phyloP scores from a whole-genome alignment of 371 early-diverging fungal species.

The Phascolomyces articulosus region DNA sequence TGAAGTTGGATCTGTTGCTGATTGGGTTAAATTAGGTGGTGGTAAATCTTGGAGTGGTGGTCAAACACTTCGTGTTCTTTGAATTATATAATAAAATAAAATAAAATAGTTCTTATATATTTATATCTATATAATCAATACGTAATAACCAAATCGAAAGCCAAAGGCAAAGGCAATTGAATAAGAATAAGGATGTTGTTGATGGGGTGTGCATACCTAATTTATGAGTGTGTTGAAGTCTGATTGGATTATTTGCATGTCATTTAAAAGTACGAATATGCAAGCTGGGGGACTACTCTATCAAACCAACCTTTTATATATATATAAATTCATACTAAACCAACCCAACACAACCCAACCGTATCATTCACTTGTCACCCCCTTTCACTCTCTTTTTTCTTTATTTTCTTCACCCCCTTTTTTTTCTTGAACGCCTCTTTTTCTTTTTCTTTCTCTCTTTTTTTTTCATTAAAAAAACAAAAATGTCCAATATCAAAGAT shows the following conservation, averaged over 20 bases:
- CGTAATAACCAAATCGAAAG: too few species aligned
- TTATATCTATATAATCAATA: too few species aligned
- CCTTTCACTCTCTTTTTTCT: not conserved
- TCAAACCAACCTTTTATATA: not conserved
- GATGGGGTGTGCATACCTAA: not conserved
- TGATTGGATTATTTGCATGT: not conserved
- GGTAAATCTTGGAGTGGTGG: slow-evolving; percentile 76
- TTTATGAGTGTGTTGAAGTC: not conserved
- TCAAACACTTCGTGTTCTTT: slow-evolving; percentile 67
- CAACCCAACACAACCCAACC: not conserved
- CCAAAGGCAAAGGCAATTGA: too few species aligned
- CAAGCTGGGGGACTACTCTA: too few species aligned
- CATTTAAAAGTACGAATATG: slow-evolving; percentile 1
- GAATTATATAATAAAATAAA: not conserved
- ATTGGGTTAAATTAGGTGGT: slow-evolving; percentile 65
- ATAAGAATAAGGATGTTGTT: too few species aligned
- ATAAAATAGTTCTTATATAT: not conserved
- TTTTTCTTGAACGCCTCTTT: not conserved
- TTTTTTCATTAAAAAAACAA: not conserved
- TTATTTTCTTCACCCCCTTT: not conserved
- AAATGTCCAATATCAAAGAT: slow-evolving; percentile 21
- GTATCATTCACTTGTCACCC: not conserved
- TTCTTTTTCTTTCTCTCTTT: not conserved
- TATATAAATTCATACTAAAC: not conserved
- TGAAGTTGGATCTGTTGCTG: slow-evolving; percentile 86